Conservation (phyloP, 2,329 filamentous ascomycete genomes). For the Penicillium sp. region DNA sequence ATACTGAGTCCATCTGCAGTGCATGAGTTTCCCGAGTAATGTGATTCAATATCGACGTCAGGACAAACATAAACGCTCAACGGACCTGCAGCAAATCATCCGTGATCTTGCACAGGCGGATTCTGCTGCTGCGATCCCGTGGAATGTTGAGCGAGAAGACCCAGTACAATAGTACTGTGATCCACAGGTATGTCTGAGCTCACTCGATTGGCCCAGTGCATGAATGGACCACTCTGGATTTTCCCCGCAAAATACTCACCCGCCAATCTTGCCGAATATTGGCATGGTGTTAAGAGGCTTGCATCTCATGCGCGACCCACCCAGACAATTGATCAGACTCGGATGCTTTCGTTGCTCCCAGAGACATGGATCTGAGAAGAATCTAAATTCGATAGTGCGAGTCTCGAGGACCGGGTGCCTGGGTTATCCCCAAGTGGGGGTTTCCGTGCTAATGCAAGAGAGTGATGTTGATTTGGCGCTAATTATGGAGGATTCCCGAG, state of each 20-base stretch:
- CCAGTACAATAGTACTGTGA: slow-evolving; percentile 1
- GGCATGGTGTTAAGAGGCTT: slow-evolving; percentile 10
- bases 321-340: background rate
- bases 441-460: slow-evolving; percentile 14
- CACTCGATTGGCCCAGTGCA: slow-evolving; percentile 11
- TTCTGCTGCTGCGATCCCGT: slow-evolving; percentile 6
- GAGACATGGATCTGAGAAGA: slow-evolving; percentile 14
- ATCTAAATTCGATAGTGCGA: slow-evolving; percentile 13
- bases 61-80: background rate
- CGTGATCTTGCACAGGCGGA: slow-evolving; percentile 2
- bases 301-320: slow-evolving; percentile 8
- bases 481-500: slow-evolving; percentile 1
- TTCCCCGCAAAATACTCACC: slow-evolving; percentile 17
- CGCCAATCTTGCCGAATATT: background rate
- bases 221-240: slow-evolving; percentile 7
- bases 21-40: background rate
- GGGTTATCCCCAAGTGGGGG: background rate
- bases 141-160: slow-evolving; percentile 8
- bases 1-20: background rate
- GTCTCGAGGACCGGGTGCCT: slow-evolving; percentile 8
- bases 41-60: slow-evolving; percentile 4
- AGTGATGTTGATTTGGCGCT: background rate
- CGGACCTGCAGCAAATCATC: slow-evolving; percentile 5
- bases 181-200: slow-evolving; percentile 5
- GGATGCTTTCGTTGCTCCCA: background rate